These are phyloP conservation scores for Lasiosphaeria ovina DNA, from an alignment of 495 filamentous ascomycete genomes.

Conservation along the genomic window DNA sequence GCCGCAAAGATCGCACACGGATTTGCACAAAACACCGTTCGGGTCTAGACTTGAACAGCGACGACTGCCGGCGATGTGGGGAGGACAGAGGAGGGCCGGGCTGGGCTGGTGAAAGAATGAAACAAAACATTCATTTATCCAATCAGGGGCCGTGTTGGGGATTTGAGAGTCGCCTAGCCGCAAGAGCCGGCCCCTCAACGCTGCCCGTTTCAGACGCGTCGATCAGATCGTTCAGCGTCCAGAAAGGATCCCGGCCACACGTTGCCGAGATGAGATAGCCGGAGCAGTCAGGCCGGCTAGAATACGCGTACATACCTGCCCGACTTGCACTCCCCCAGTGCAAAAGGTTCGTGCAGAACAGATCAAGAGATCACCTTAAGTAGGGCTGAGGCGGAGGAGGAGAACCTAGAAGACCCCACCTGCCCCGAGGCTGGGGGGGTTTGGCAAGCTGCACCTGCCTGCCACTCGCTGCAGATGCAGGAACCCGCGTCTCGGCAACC, in stretches of 20 bases:
- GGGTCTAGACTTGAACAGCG: too few relatives aligned
- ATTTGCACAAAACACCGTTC: too few relatives aligned
- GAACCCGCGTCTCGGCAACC: slow-evolving; percentile 1
- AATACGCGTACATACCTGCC: too few relatives aligned
- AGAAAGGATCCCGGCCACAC: not conserved
- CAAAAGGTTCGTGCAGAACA: too few relatives aligned
- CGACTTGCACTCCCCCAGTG: too few relatives aligned
- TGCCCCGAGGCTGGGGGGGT: not conserved
- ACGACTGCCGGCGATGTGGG: too few relatives aligned
- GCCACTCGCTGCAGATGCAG: not conserved
- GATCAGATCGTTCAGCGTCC: not conserved
- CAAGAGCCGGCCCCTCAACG: not conserved
- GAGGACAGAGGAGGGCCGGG: too few relatives aligned
- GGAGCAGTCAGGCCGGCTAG: too few relatives aligned
- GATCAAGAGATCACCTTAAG: not conserved
- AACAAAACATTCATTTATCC: slow-evolving; percentile 15
- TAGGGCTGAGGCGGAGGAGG: not conserved
- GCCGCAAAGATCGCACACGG: too few relatives aligned
- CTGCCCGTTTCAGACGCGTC: not conserved
- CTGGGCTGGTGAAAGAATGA: not conserved
- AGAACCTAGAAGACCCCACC: not conserved
- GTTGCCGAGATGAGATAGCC: not conserved
- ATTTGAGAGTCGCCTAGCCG: not conserved
- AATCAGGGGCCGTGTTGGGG: slow-evolving; percentile 9
- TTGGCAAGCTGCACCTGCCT: not conserved